Conservation (phyloP, 164 flowering plant genomes). For the Annona cherimola region DNA sequence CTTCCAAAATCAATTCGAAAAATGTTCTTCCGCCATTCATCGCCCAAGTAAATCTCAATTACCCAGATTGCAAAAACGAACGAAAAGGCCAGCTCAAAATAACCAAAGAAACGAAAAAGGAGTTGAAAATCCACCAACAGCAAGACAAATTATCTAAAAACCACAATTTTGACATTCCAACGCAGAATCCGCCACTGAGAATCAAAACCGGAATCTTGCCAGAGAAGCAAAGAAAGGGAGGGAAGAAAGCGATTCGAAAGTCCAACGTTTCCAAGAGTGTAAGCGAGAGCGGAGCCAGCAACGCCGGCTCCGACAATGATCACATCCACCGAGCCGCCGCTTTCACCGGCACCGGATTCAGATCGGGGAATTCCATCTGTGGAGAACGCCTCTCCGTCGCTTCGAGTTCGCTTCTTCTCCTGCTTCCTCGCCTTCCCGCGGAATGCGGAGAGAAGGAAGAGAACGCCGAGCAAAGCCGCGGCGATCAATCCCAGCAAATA, state of each 20-base stretch:
- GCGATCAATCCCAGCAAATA: constrained; percentile 17
- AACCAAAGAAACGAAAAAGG: not conserved
- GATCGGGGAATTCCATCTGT: constrained; percentile 14
- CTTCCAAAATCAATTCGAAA: no score
- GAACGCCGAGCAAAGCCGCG: constrained; percentile 16
- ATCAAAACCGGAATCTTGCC: not conserved
- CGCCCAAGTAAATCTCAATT: no score
- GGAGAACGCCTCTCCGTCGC: not conserved
- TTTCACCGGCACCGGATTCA: constrained; percentile 17
- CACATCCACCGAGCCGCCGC: constrained; percentile 32
- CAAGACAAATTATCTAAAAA: not conserved
- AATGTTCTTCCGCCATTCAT: no score
- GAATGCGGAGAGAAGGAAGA: constrained; percentile 1
- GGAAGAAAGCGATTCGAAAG: not conserved
- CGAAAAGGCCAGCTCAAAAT: not conserved
- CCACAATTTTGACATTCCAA: not conserved
- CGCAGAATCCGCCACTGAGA: not conserved
- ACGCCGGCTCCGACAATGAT: constrained; percentile 93
- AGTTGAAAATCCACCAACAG: not conserved
- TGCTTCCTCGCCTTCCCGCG: constrained; percentile 2
- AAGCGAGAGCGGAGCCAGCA: constrained; percentile 89
- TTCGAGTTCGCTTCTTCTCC: not conserved
- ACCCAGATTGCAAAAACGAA: no score
- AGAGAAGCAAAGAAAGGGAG: not conserved
- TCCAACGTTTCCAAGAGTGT: constrained; percentile 80